A percentile compares a stretch with the other conserved stretches of the same genome.
phyloP scores from a whole-genome alignment of 2,329 filamentous ascomycete species.

The Claviceps quebecensis region DNA sequence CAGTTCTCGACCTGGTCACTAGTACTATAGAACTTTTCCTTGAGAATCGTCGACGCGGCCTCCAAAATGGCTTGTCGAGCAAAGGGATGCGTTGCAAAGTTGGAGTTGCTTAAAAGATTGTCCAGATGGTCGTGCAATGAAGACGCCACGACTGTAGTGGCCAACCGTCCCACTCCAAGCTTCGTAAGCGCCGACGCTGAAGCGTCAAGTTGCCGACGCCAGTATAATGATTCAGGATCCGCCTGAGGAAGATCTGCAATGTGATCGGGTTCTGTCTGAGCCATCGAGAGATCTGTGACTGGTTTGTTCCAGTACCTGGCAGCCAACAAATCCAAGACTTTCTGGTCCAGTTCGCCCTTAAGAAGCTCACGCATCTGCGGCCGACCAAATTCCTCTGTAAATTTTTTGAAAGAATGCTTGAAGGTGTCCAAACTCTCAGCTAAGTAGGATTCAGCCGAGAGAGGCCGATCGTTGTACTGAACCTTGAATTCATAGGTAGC shows the following conservation, averaged over 20 bases:
- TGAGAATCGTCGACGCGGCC: constrained; percentile 76
- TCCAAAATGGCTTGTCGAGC: constrained; percentile 87
- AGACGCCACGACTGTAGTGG: constrained; percentile 79
- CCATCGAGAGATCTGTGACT: constrained; percentile 61
- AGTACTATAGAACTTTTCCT: constrained; percentile 91
- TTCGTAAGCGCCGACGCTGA: constrained; percentile 85
- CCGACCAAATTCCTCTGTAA: constrained; percentile 78
- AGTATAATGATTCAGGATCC: constrained; percentile 73
- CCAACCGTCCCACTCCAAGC: constrained; percentile 80
- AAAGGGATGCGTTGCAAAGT: constrained; percentile 81
- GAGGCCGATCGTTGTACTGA: constrained; percentile 91
- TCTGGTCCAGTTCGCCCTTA: constrained; percentile 86
- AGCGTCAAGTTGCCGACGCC: constrained; percentile 88
- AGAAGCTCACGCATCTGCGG: constrained; percentile 79
- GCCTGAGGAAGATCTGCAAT: constrained; percentile 71
- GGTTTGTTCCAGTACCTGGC: constrained; percentile 97
- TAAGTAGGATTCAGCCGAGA: constrained; percentile 92
- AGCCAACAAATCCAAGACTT: constrained; percentile 82
- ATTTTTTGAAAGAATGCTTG: constrained; percentile 95
- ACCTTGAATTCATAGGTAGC: constrained; percentile 98
- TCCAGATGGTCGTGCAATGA: constrained; percentile 80
- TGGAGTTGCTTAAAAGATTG: constrained; percentile 61
- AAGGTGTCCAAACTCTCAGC: constrained; percentile 91
- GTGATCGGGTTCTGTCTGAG: constrained; percentile 53
- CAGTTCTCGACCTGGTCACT: constrained; percentile 97